Percentiles rank a stretch among this genome's conserved stretches.
These are phyloP conservation scores for Leccinum barrowsii DNA, from an alignment of 768 basidiomycete genomes.

Conservation along the genomic window DNA sequence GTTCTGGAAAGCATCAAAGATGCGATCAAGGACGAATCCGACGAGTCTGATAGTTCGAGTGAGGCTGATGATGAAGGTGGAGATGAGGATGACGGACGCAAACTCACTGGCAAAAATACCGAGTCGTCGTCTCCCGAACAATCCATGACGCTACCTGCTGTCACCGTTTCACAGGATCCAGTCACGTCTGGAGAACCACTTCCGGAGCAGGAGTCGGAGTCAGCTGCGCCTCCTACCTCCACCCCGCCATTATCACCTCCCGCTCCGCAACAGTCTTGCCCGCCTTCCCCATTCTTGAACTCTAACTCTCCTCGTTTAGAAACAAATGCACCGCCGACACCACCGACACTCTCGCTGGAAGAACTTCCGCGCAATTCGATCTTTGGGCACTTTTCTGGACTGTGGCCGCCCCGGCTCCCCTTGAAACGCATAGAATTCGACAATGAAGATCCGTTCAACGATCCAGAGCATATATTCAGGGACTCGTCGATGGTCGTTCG, in stretches of 20 bases:
- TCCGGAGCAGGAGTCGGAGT: conserved; percentile 30
- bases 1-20: conserved; percentile 88
- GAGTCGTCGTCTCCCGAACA: conserved; percentile 35
- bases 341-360: conserved; percentile 54
- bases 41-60: conserved; percentile 61
- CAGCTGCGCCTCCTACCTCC: conserved; percentile 11
- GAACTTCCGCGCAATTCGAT: conserved; percentile 59
- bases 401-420: conserved; percentile 67
- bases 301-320: conserved; percentile 37
- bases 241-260: conserved; percentile 30
- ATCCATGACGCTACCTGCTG: conserved; percentile 26
- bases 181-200: not conserved
- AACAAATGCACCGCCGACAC: conserved; percentile 39
- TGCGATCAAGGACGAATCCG: conserved; percentile 84
- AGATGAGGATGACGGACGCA: conserved; percentile 47
- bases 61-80: conserved; percentile 70
- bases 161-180: conserved; percentile 10
- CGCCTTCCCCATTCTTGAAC: conserved; percentile 55
- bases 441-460: conserved; percentile 63
- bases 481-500: conserved; percentile 94
- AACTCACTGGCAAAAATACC: conserved; percentile 23
- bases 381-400: conserved; percentile 63
- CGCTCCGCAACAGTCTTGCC: conserved; percentile 29
- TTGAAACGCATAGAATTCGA: conserved; percentile 54
- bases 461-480: conserved; percentile 90